A percentile compares a stretch with the other conserved stretches of the same genome.
Conservation (phyloP, 257 asterid genomes). For the Penstemon barbatus region DNA sequence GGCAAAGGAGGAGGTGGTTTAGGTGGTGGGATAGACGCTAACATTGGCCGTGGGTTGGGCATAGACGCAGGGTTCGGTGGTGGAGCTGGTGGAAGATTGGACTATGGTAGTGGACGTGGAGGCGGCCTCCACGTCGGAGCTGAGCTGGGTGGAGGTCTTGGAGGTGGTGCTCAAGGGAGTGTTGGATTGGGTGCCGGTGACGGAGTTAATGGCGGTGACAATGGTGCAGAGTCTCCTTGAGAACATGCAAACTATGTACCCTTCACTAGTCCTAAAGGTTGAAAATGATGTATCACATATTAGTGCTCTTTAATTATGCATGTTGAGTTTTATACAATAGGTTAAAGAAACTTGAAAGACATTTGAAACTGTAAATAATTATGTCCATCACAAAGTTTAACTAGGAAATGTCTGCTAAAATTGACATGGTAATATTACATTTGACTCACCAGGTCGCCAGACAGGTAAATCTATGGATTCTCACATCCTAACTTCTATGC, state of each 20-base stretch:
- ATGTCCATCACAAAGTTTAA: no score
- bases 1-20: constrained; percentile 35
- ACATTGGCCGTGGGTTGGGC: constrained; percentile 36
- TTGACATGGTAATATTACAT: no score
- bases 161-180: constrained; percentile 18
- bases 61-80: constrained; percentile 41
- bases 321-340: no score
- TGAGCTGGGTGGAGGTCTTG: constrained; percentile 33
- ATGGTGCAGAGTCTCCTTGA: constrained; percentile 20
- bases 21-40: constrained; percentile 33
- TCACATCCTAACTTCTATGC: constrained; percentile 60
- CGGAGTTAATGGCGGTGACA: constrained; percentile 5
- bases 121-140: neutral
- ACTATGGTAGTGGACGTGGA: constrained; percentile 25
- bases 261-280: neutral
- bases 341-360: no score
- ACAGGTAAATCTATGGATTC: neutral
- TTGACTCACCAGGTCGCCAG: no score
- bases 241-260: neutral
- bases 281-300: neutral
- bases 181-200: neutral
- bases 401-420: no score
- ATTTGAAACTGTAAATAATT: no score
- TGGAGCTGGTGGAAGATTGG: constrained; percentile 27
- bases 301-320: no score